Evolutionary conservation across 2,329 filamentous ascomycete species (phyloP).

Genomic region (Lasiodiplodia citricola): DNA sequence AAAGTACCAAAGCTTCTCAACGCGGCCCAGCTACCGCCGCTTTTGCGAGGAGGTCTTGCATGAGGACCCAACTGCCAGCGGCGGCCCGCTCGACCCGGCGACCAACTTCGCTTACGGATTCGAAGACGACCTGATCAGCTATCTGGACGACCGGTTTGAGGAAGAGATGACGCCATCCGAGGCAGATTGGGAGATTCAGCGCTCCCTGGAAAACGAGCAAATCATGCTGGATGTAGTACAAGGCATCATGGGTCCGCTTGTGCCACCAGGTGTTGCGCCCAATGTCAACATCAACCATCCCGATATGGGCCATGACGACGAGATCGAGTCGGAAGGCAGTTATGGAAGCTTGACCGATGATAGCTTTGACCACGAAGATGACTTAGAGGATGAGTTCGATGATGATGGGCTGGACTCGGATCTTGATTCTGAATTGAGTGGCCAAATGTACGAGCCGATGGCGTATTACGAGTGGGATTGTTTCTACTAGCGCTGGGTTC

Average conservation of each 20-base stretch:
- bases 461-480: conserved; percentile 10
- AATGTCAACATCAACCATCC: no score
- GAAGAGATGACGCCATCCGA: not conserved
- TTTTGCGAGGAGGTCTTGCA: conserved; percentile 10
- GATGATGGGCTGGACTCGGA: not conserved
- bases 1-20: not conserved
- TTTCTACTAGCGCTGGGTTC: not conserved
- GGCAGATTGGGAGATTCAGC: no score
- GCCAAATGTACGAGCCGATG: not conserved
- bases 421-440: not conserved
- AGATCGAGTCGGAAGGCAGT: not conserved
- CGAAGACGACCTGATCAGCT: conserved; percentile 16
- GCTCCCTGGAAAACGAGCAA: no score
- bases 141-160: conserved; percentile 2
- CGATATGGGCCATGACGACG: not conserved
- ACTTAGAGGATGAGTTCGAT: not conserved
- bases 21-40: conserved; percentile 3
- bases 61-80: not conserved
- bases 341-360: not conserved
- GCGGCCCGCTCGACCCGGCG: not conserved
- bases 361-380: not conserved
- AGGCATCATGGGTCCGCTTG: no score
- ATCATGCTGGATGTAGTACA: no score
- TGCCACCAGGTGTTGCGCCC: no score
- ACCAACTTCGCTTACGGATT: conserved; percentile 4